These are phyloP conservation scores for Termitomyces sp. DNA, from an alignment of 768 basidiomycete genomes.

Conservation along the genomic window DNA sequence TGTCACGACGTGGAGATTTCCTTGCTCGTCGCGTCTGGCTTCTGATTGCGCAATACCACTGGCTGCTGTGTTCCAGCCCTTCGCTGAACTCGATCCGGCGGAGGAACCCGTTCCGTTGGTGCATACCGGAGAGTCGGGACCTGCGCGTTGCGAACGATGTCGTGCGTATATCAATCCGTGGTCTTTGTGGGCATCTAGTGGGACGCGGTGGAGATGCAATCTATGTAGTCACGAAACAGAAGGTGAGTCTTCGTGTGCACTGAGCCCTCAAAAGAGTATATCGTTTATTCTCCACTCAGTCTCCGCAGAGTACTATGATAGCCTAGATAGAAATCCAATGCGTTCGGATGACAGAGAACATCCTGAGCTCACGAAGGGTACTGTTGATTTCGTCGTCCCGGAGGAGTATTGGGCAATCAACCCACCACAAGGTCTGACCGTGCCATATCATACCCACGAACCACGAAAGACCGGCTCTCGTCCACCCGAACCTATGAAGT, in stretches of 20 bases:
- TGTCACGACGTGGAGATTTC: slow-evolving; percentile 86
- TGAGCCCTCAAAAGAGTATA: background rate
- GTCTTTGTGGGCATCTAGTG: slow-evolving; percentile 81
- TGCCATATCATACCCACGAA: slow-evolving; percentile 49
- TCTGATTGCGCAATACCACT: slow-evolving; percentile 82
- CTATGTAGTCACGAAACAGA: slow-evolving; percentile 79
- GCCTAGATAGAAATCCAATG: slow-evolving; percentile 71
- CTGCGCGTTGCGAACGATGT: slow-evolving; percentile 80
- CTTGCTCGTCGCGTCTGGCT: slow-evolving; percentile 73
- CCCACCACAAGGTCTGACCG: slow-evolving; percentile 47
- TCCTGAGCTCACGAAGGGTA: slow-evolving; percentile 86
- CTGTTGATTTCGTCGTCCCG: slow-evolving; percentile 83
- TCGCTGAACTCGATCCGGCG: slow-evolving; percentile 71
- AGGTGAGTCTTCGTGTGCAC: slow-evolving; percentile 47
- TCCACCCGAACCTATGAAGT: slow-evolving; percentile 61
- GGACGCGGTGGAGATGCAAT: slow-evolving; percentile 89
- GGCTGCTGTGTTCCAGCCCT: slow-evolving; percentile 83
- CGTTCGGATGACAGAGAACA: slow-evolving; percentile 78
- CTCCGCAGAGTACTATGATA: slow-evolving; percentile 75
- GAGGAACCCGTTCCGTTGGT: slow-evolving; percentile 82
- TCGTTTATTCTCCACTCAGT: slow-evolving; percentile 40
- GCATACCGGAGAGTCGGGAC: slow-evolving; percentile 65
- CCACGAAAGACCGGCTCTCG: slow-evolving; percentile 43
- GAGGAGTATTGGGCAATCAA: slow-evolving; percentile 83
- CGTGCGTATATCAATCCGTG: slow-evolving; percentile 92